Conservation (phyloP, 2,329 filamentous ascomycete genomes). For the Biscogniauxia marginata region DNA sequence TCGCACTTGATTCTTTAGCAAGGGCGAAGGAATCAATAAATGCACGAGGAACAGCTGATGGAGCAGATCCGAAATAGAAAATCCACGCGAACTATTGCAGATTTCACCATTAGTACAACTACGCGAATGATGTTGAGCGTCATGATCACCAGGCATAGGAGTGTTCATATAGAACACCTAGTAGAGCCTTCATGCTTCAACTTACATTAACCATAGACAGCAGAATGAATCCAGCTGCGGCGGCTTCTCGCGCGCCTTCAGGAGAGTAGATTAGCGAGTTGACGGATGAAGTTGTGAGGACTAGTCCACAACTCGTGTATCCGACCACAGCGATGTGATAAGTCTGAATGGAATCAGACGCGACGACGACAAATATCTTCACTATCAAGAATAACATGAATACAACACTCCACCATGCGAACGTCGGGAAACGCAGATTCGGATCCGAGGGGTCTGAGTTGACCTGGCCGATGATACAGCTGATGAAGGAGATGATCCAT, state of each 20-base stretch:
- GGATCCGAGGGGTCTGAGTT: slow-evolving; percentile 42
- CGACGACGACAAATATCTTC: slow-evolving; percentile 79
- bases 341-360: slow-evolving; percentile 77
- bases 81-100: slow-evolving; percentile 84
- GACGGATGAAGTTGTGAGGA: slow-evolving; percentile 81
- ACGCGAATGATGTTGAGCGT: neutral
- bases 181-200: slow-evolving; percentile 14
- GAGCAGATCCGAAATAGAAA: slow-evolving; percentile 95
- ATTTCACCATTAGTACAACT: slow-evolving; percentile 5
- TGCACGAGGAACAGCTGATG: slow-evolving; percentile 78
- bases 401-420: slow-evolving; percentile 87
- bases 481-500: slow-evolving; percentile 90
- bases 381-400: slow-evolving; percentile 83
- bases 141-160: neutral
- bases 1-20: slow-evolving; percentile 75
- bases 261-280: slow-evolving; percentile 81
- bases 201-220: slow-evolving; percentile 89
- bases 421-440: slow-evolving; percentile 65
- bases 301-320: slow-evolving; percentile 79
- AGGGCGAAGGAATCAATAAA: slow-evolving; percentile 96
- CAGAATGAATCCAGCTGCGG: slow-evolving; percentile 89
- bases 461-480: slow-evolving; percentile 71
- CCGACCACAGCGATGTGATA: slow-evolving; percentile 92
- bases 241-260: slow-evolving; percentile 74
- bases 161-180: neutral